Evolutionary conservation across 768 basidiomycete species (phyloP), one percentile per base, ranked within the genome.

Genomic region (Auriscalpium vulgare): DNA sequence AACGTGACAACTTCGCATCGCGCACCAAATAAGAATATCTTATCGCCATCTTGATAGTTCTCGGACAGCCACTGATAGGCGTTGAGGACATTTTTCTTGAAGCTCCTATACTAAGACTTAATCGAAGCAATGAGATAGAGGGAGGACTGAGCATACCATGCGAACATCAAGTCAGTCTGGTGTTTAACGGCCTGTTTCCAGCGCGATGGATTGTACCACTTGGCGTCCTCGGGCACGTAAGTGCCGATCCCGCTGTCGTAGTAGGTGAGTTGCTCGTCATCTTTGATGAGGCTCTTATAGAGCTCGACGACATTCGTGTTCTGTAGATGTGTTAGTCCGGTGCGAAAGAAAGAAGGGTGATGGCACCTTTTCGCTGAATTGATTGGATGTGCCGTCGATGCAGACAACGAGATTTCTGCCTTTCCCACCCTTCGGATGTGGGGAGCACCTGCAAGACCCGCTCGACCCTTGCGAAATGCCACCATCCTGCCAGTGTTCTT

Each of bases 61-160:
- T 75, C 70, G 14, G 71, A 67, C 13, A 76, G 68, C 75, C 75
- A 76, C 29, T 66, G 65, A 48, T 76, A 76, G 14, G 70, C 74
- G n/a, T 53, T 57, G 56, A 71, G 62, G 53, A 76, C 63, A 50
- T 64, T 69, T n/a, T 58, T 64, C 46, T 71, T 64, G 51, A 75
- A 59, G 44, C 71, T 72, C 66, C 74, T 75, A 19, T 1, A 29
- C 29, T 2, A 5, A 1, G 7, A 29, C 2, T 29, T 29, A 29
- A 4, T 29, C 13, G 1, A n/a, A 1, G n/a, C n/a, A n/a, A n/a
- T n/a, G n/a, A n/a, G n/a, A n/a, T n/a, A n/a, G n/a, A n/a, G n/a
- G n/a, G n/a, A n/a, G n/a, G n/a, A n/a, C n/a, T n/a, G n/a, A n/a
- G n/a, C 66, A 13, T 58, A 75, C 76, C 67, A 59, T 16, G 74